Evolutionary conservation across 345 rosid genomes (phyloP).

Genomic region (Salix dunnii): DNA sequence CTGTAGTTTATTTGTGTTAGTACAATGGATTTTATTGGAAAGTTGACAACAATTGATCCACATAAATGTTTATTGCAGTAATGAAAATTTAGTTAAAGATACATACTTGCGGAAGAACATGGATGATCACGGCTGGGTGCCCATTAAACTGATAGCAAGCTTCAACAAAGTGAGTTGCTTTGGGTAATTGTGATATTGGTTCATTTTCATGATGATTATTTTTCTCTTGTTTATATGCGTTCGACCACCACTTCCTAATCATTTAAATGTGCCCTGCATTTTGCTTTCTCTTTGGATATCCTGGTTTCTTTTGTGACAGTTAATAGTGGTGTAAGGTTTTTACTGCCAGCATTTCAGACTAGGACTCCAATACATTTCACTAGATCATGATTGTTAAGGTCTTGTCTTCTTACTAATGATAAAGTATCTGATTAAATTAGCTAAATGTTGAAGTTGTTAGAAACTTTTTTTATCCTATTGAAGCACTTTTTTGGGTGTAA

Average conservation of each 20-base stretch:
- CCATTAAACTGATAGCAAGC: slow-evolving; percentile 60
- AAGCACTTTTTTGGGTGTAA: not conserved
- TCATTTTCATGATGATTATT: slow-evolving; percentile 2
- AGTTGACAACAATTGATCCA: slow-evolving; percentile 16
- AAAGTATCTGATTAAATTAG: not conserved
- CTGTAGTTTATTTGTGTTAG: not conserved
- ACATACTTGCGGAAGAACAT: slow-evolving; percentile 67
- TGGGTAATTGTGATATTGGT: slow-evolving; percentile 10
- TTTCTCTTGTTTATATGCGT: not conserved
- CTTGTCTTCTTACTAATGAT: not conserved
- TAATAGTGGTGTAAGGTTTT: not conserved
- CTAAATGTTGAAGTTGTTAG: not conserved
- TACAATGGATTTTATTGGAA: slow-evolving; percentile 3
- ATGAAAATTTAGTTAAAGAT: slow-evolving; percentile 73
- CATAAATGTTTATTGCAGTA: slow-evolving; percentile 50
- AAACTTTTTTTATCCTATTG: not conserved
- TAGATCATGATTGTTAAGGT: not conserved
- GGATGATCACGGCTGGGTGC: slow-evolving; percentile 92
- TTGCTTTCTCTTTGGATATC: not conserved
- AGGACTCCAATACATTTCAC: not conserved
- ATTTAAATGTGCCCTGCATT: not conserved
- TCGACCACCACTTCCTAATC: not conserved
- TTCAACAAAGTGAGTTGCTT: slow-evolving; percentile 67
- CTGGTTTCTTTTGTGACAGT: not conserved
- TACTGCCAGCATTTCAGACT: not conserved